Conservation (phyloP, 1,284 basidiomycete genomes). For the Hemileia vastatrix region DNA sequence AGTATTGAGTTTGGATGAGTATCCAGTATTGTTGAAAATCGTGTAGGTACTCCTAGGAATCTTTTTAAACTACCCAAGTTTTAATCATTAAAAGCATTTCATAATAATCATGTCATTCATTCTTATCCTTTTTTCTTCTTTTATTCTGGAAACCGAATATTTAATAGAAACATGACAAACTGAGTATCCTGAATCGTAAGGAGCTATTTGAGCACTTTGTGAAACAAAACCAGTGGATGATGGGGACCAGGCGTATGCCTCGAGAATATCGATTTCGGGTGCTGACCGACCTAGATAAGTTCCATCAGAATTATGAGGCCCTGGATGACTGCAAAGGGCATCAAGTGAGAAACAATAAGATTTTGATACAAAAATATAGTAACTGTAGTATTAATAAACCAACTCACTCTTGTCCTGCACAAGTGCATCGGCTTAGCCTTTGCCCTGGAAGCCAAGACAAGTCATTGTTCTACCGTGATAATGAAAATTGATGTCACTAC, state of each 20-base stretch:
- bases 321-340: constrained; percentile 30
- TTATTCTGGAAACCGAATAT: no score
- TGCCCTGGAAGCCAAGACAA: constrained; percentile 35
- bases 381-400: background rate
- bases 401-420: constrained; percentile 29
- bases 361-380: background rate
- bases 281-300: constrained; percentile 35
- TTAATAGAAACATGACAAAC: constrained; percentile 9
- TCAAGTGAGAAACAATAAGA: constrained; percentile 40
- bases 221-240: constrained; percentile 29
- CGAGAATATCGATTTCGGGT: constrained; percentile 42
- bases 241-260: constrained; percentile 32
- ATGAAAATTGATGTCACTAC: background rate
- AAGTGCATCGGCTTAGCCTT: constrained; percentile 37
- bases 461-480: constrained; percentile 1
- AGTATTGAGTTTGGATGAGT: constrained; percentile 27
- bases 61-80: constrained; percentile 5
- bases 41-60: constrained; percentile 6
- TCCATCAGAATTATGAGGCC: constrained; percentile 34
- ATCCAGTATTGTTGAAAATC: constrained; percentile 21
- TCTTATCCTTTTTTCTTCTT: no score
- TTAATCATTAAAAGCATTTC: no score
- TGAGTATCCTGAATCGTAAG: constrained; percentile 36
- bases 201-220: constrained; percentile 37
- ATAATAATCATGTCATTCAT: no score